These are phyloP conservation scores for Curvularia spicifera DNA, from an alignment of 2,329 filamentous ascomycete genomes.

Conservation along the genomic window DNA sequence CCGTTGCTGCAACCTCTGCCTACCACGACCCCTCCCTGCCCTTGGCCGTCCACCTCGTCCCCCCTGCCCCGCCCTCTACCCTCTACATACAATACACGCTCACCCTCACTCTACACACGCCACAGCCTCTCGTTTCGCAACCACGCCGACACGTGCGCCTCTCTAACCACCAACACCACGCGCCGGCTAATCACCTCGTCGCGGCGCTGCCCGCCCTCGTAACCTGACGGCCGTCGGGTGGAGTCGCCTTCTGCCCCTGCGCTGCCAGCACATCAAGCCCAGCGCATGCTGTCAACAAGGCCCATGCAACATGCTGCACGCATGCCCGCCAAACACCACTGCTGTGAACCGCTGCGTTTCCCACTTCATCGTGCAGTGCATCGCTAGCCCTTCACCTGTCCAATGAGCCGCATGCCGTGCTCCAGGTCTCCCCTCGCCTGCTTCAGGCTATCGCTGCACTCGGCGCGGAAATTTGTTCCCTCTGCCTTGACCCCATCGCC, in stretches of 20 bases:
- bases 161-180: slow-evolving; percentile 8
- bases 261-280: slow-evolving; percentile 23
- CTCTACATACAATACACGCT: background rate
- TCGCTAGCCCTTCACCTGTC: slow-evolving; percentile 27
- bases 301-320: slow-evolving; percentile 30
- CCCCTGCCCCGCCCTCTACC: too few relatives aligned
- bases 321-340: slow-evolving; percentile 11
- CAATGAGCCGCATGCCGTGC: slow-evolving; percentile 33
- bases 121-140: background rate
- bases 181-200: slow-evolving; percentile 28
- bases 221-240: slow-evolving; percentile 34
- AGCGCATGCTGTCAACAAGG: slow-evolving; percentile 40
- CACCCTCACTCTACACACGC: too few relatives aligned
- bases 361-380: slow-evolving; percentile 39
- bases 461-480: slow-evolving; percentile 13
- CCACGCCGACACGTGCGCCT: slow-evolving; percentile 6
- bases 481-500: slow-evolving; percentile 12
- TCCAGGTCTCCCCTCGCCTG: slow-evolving; percentile 6
- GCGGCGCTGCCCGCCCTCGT: slow-evolving; percentile 20
- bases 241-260: slow-evolving; percentile 18
- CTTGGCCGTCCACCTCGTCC: too few relatives aligned
- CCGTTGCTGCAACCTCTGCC: slow-evolving; percentile 5
- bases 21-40: slow-evolving; percentile 4
- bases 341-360: slow-evolving; percentile 36
- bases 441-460: background rate